Conservation (phyloP, 2,329 filamentous ascomycete genomes). For the Chrysosporium keratinophilum region DNA sequence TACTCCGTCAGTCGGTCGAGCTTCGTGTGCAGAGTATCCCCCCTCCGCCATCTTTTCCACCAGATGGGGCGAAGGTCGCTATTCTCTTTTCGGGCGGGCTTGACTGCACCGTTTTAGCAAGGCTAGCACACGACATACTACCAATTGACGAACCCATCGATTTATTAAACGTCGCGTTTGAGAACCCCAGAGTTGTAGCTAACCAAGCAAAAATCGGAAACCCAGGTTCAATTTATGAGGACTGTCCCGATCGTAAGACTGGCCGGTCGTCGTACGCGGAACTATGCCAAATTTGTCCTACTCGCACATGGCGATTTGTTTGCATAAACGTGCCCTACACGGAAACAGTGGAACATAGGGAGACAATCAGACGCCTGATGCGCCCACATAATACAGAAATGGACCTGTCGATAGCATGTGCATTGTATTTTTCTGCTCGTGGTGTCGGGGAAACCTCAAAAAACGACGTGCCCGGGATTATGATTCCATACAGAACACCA, state of each 20-base stretch:
- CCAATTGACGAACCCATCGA: conserved; percentile 62
- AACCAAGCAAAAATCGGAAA: conserved; percentile 35
- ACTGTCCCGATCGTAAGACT: conserved; percentile 82
- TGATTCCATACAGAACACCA: conserved; percentile 50
- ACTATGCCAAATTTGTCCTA: conserved; percentile 57
- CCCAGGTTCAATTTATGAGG: conserved; percentile 51
- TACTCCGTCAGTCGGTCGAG: conserved; percentile 52
- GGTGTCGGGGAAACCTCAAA: conserved; percentile 48
- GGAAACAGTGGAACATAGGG: conserved; percentile 59
- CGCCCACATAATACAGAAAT: conserved; percentile 95
- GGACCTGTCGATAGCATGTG: conserved; percentile 89
- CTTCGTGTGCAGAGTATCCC: conserved; percentile 58
- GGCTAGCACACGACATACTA: conserved; percentile 66
- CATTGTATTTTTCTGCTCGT: conserved; percentile 87
- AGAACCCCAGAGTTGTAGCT: conserved; percentile 66
- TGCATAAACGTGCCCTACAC: conserved; percentile 67
- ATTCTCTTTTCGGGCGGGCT: conserved; percentile 89
- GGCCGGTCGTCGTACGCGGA: conserved; percentile 72
- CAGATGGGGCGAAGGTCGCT: conserved; percentile 45
- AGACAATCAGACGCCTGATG: conserved; percentile 65
- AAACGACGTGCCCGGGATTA: conserved; percentile 18
- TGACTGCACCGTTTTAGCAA: conserved; percentile 80
- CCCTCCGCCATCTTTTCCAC: conserved; percentile 37
- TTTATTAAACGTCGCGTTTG: conserved; percentile 89
- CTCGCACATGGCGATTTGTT: conserved; percentile 71